Evolutionary conservation across 2,329 filamentous ascomycete genomes (phyloP), one percentile per base, ranked within the genome.

Genomic region (Ophiosphaerella narmari): DNA sequence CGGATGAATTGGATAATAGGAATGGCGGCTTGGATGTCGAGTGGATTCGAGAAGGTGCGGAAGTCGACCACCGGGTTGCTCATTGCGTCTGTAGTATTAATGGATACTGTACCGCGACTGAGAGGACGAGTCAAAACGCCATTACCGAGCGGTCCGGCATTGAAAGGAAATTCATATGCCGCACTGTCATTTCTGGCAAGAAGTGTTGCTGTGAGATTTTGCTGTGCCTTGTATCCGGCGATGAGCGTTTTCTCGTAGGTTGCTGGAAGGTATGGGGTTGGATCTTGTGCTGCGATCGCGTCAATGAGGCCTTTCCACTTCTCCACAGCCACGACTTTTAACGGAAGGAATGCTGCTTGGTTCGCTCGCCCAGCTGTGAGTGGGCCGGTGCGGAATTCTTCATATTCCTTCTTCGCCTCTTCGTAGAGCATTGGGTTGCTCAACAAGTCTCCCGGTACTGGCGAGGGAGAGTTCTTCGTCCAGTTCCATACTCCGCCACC

Each of bases 51-150:
- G 31, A 50, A 71, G 14, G 63, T 65, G 24, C 60, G 59, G 54
- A 63, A 73, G 44, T 73, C 63, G 39, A 70, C 48, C 7, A 67
- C 35, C 4, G 66, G 69, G 1, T 46, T 40, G n/a, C 50, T 58
- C 12, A 45, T 42, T 7, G 70, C 60, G 39, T 70, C 54, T 16
- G 62, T 48, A 7, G 65, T 62, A 47, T 71, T 64, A 34, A 73
- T 65, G 21, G 59, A 60, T 24, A 74, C 64, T n/a, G 65, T 66
- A 12, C 72, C 72, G 33, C 71, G 63, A n/a, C 53, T 61, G 32
- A 73, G 57, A 3, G 71, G 61, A 18, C 63, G 26, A 35, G 52
- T 26, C 13, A 58, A 37, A 7, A 48, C 49, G 18, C 46, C 44
- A 13, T 11, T 47, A n/a, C 45, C 48, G 31, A 54, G 42, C 12